Percentiles rank a stretch among this genome's conserved stretches.
phyloP scores from a whole-genome alignment of 495 filamentous ascomycete species.

The Tuber borchii region DNA sequence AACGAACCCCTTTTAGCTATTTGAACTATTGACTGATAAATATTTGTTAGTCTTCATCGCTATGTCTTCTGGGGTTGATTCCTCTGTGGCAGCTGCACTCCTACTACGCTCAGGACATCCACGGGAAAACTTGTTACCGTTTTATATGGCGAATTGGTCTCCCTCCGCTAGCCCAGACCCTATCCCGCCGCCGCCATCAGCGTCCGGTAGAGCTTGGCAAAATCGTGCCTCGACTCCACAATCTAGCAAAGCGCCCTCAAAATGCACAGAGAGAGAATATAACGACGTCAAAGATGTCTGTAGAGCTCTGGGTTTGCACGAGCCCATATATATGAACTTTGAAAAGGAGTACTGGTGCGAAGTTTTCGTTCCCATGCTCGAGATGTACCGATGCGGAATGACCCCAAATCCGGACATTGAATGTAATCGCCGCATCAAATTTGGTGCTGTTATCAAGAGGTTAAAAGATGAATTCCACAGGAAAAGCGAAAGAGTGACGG shows the following conservation, averaged over 20 bases:
- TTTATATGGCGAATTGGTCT: conserved; percentile 41
- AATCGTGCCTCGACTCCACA: conserved; percentile 10
- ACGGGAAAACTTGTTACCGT: conserved; percentile 36
- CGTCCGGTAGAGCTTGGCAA: conserved; percentile 14
- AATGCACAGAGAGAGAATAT: conserved; percentile 36
- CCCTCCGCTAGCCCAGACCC: conserved; percentile 30
- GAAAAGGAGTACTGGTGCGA: conserved; percentile 42
- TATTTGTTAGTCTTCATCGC: conserved; percentile 32
- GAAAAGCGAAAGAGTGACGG: neutral
- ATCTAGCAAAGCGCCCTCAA: conserved; percentile 2
- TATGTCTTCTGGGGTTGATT: conserved; percentile 41
- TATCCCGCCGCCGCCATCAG: conserved; percentile 10
- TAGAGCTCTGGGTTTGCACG: conserved; percentile 20
- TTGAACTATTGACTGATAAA: conserved; percentile 3
- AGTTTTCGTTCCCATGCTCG: conserved; percentile 40
- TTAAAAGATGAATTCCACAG: conserved; percentile 24
- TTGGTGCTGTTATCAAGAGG: conserved; percentile 32
- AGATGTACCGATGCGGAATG: conserved; percentile 24
- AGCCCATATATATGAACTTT: conserved; percentile 32
- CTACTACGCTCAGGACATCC: conserved; percentile 32
- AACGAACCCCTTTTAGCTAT: neutral
- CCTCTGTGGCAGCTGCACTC: conserved; percentile 36
- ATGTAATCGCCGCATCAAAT: conserved; percentile 40
- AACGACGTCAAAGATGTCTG: conserved; percentile 33
- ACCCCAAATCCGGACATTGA: conserved; percentile 40